Base-by-base conservation (phyloP, 345 rosid genomes). In the Raphanus raphanistrum region DNA sequence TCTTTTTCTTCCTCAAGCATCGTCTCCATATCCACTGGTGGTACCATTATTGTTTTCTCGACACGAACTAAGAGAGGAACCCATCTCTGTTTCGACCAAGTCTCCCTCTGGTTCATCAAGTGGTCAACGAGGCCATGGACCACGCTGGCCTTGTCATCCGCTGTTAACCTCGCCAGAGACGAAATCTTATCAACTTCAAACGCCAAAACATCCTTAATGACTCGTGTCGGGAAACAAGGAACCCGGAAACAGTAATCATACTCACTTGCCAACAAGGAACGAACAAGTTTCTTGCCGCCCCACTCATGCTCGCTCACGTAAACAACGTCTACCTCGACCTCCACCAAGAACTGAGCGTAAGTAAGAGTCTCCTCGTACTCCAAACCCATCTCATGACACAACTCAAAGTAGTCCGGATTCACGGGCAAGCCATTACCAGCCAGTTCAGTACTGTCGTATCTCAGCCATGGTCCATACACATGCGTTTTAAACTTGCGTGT, bases 141-240 rank as follows among this genome's bases (percentile, higher is more conserved):
- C n/a, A 59, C 29, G 63, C 16, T 59, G 33, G 63, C 35, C 63
- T 59, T 59, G 15, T 59, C 63, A 12, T 59, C 63, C 13, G 1
- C 63, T 12, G 63, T 59, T 6, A 59, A 12, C 63, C 31, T 59
- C 35, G 16, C 33, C 35, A 27, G 15, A 27, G 63, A 27, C n/a
- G 63, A 59, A 5, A 59, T 27, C n/a, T 12, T 59, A 59, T 59
- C 63, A 31, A 59, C n/a, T 26, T 59, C 63, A 10, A 27, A 11
- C 63, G 63, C 63, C 29, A 59, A 11, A 59, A 59, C 33, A 59
- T 59, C 63, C 16, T 59, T 59, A 59, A 59, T 12, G 63, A 59
- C 63, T 11, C 63, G 33, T 59, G 63, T 59, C 33, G 63, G 33
- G 63, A 12, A 59, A 27, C 63, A 59, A 59, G 35, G 63, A 27